Evolutionary conservation across 2,329 filamentous ascomycete species (phyloP).

Genomic region (Aspergillus tubingensis): DNA sequence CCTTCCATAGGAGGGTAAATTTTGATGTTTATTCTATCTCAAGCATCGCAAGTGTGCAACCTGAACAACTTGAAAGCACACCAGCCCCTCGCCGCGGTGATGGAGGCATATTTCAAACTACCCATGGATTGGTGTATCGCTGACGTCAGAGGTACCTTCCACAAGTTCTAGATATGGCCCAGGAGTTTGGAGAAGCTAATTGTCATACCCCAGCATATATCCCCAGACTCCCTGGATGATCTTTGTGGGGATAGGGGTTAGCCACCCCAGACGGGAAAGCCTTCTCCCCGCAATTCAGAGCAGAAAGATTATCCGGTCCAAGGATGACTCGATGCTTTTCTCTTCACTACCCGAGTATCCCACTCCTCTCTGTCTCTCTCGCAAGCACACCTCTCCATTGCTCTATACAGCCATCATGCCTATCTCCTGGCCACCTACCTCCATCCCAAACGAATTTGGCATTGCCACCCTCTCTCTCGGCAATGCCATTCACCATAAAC

Average conservation of each 20-base stretch:
- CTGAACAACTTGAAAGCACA: background rate
- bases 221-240: background rate
- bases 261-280: background rate
- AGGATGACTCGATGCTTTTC: background rate
- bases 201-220: background rate
- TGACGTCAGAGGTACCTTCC: background rate
- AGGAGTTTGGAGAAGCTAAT: background rate
- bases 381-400: background rate
- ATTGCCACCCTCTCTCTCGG: constrained; percentile 39
- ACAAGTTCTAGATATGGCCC: background rate
- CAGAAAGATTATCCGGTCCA: background rate
- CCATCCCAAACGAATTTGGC: constrained; percentile 26
- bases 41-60: background rate
- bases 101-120: background rate
- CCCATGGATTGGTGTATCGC: background rate
- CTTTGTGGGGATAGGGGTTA: background rate
- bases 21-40: background rate
- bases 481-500: constrained; percentile 30
- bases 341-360: background rate
- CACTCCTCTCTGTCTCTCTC: background rate
- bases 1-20: background rate
- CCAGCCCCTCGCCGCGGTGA: background rate
- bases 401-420: constrained; percentile 13
- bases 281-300: background rate
- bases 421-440: constrained; percentile 19